Conservation (phyloP, 2,329 filamentous ascomycete species). For the Colletotrichum cereale region DNA sequence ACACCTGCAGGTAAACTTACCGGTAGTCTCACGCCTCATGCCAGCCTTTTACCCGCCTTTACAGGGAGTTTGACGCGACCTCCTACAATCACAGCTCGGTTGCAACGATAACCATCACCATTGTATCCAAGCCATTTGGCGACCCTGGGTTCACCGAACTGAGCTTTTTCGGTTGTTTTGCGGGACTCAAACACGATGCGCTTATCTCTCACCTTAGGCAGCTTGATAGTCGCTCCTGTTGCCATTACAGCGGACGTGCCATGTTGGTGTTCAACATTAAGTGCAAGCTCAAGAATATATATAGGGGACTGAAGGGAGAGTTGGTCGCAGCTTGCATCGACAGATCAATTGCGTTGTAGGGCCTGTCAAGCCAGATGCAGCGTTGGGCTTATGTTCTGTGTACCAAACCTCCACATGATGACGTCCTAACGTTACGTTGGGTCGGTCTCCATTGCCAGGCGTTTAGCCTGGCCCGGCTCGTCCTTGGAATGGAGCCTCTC, state of each 20-base stretch:
- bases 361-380: not conserved
- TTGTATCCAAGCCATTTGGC: not conserved
- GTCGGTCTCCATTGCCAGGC: not conserved
- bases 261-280: not conserved
- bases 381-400: not conserved
- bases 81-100: not conserved
- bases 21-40: not conserved
- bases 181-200: no score
- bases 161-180: not conserved
- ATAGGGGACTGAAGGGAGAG: not conserved
- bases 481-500: not conserved
- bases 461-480: not conserved
- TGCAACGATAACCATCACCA: not conserved
- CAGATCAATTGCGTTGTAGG: not conserved
- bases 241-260: not conserved
- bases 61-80: not conserved
- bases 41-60: not conserved
- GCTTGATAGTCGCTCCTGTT: not conserved
- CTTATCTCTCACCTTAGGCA: not conserved
- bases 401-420: not conserved
- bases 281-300: not conserved
- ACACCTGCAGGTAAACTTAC: not conserved
- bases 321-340: not conserved
- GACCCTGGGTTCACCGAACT: not conserved
- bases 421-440: slow-evolving; percentile 1